A percentile compares a stretch with the other conserved stretches of the same genome.
phyloP scores from a whole-genome alignment of 2,329 filamentous ascomycete genomes.

The Coniochaeta sp. region DNA sequence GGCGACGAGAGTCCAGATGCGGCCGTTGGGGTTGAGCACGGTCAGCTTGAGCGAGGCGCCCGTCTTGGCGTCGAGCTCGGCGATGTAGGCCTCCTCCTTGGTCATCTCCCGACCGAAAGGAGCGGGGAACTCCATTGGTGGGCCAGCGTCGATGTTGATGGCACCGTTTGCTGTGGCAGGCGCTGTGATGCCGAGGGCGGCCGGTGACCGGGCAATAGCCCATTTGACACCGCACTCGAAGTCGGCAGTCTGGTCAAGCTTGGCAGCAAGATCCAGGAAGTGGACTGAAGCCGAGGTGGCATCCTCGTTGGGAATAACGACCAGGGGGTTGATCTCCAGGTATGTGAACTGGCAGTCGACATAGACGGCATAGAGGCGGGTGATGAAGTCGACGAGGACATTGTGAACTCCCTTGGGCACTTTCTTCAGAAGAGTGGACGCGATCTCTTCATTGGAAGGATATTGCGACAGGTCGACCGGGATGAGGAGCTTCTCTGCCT shows the following conservation, averaged over 20 bases:
- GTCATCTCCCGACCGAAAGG: constrained; percentile 96
- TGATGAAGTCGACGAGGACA: constrained; percentile 98
- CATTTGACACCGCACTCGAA: constrained; percentile 99
- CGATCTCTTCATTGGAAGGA: constrained; percentile 93
- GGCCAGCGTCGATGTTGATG: constrained; percentile 90
- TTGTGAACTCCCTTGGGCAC: constrained; percentile 95
- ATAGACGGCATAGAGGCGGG: constrained; percentile 94
- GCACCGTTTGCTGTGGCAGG: constrained; percentile 58
- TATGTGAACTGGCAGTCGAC: constrained; percentile 99
- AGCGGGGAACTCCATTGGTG: constrained; percentile 97
- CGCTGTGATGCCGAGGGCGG: constrained; percentile 71
- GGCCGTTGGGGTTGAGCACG: constrained; percentile 82
- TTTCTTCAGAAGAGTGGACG: constrained; percentile 76
- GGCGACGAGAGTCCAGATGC: constrained; percentile 96
- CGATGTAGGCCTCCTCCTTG: constrained; percentile 99
- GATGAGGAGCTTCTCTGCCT: constrained; percentile 97
- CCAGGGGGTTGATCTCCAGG: constrained; percentile 98
- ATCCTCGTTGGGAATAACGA: constrained; percentile 91
- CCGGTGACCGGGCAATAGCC: constrained; percentile 88
- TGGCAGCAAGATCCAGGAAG: constrained; percentile 97
- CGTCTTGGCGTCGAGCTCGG: constrained; percentile 97
- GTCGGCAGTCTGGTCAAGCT: constrained; percentile 98
- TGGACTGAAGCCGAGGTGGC: constrained; percentile 89
- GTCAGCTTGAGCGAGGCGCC: constrained; percentile 98
- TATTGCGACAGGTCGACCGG: constrained; percentile 92